Evolutionary conservation across 768 basidiomycete species (phyloP), one percentile per base, ranked within the genome.

Genomic region (Lactarius tabidus): DNA sequence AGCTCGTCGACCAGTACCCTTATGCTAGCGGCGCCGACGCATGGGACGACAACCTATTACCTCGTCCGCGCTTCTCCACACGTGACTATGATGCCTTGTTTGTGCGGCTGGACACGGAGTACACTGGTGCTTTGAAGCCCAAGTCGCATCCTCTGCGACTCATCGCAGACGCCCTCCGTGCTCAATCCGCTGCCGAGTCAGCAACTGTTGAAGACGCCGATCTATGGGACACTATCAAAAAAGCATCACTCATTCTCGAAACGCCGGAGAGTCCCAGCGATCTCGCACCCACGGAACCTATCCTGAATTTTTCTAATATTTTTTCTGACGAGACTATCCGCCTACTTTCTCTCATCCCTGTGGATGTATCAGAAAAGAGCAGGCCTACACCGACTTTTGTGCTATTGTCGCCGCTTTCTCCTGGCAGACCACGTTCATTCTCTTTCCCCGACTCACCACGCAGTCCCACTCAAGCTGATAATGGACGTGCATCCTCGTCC

Each of bases 1-100:
- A 91, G 65, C 82, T 92, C 6, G 83, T 91, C 39, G 79, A 83
- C 60, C 75, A 83, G 31, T 93, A 92, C 68, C 90, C 90, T 6
- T 91, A 87, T 72, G 62, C 76, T 74, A 62, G 75, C 67, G 65
- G 54, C n/a, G 65, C 68, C 67, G 60, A 75, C 35, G 59, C 77
- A 14, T 51, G 73, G 43, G 75, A 80, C 57, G 71, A 79, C 33
- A 75, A 78, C 66, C 78, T 89, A 38, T 78, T 90, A 18, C 78
- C 87, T 3, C 81, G 81, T 9, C 86, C 90, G 6, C 84, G 82
- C 1, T 86, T 91, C 71, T 85, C 89, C 6, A 91, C 91, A 1
- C 82, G 83, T 48, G 77, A 73, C 48, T 81, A 84, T 62, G 82
- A 85, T 61, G 88, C 90, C 0, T 79, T 93, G 29, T 84, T 84